Conservation (phyloP, 768 basidiomycete genomes). For the Lyophyllum shimeji region DNA sequence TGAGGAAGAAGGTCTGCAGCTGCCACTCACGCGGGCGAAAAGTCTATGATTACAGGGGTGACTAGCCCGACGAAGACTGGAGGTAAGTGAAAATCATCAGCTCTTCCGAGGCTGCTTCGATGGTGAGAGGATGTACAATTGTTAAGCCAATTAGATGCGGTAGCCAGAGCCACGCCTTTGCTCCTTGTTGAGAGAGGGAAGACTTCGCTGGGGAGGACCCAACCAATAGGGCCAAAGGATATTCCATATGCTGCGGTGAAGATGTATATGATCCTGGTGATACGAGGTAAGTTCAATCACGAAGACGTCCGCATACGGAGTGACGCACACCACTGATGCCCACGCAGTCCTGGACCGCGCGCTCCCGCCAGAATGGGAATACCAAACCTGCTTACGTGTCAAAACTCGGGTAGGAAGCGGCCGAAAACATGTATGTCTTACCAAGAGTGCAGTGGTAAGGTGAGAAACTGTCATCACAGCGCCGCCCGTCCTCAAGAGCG, state of each 20-base stretch:
- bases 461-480: conserved; percentile 65
- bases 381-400: conserved; percentile 36
- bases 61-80: conserved; percentile 75
- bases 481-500: conserved; percentile 65
- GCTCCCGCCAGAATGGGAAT: conserved; percentile 57
- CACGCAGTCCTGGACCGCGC: conserved; percentile 60
- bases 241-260: conserved; percentile 80
- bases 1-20: background rate
- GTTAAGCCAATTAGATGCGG: conserved; percentile 85
- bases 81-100: background rate
- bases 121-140: conserved; percentile 61
- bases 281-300: background rate
- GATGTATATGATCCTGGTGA: conserved; percentile 58
- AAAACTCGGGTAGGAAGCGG: background rate
- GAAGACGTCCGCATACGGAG: background rate
- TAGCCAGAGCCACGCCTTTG: conserved; percentile 80
- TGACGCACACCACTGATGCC: conserved; percentile 61
- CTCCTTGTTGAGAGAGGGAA: conserved; percentile 79
- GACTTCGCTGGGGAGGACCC: conserved; percentile 84
- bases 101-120: background rate
- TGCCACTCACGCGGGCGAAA: conserved; percentile 53
- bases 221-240: conserved; percentile 78
- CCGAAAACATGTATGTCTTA: conserved; percentile 24
- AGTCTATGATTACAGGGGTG: conserved; percentile 64
- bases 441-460: conserved; percentile 61